Conservation (phyloP, 2,329 filamentous ascomycete species). For the Aureobasidium sp. region DNA sequence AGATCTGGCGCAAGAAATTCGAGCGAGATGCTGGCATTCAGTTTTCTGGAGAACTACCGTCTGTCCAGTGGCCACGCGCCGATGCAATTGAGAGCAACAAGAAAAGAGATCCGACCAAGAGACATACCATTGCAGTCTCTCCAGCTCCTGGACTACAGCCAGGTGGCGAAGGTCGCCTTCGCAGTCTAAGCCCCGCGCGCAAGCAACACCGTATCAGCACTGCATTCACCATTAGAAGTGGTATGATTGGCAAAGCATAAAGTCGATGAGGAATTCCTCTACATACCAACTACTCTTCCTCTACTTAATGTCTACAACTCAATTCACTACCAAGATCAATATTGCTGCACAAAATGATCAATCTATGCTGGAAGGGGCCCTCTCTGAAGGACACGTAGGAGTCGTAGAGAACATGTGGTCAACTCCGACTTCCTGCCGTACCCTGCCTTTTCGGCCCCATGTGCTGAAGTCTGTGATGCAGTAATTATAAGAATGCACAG, state of each 20-base stretch:
- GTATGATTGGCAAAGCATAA: constrained; percentile 4
- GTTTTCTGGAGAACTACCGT: neutral
- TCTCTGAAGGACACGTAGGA: too few species aligned
- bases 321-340: neutral
- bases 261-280: neutral
- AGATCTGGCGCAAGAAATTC: constrained; percentile 17
- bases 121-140: constrained; percentile 1
- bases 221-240: constrained; percentile 6
- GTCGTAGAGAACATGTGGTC: too few species aligned
- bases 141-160: neutral
- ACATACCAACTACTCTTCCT: neutral
- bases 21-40: constrained; percentile 5
- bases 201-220: constrained; percentile 14
- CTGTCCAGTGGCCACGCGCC: neutral
- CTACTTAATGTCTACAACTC: constrained; percentile 2
- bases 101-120: neutral
- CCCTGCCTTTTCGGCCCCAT: too few species aligned
- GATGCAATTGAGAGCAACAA: neutral
- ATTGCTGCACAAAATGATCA: neutral
- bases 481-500: too few species aligned
- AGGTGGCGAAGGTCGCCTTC: neutral
- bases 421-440: too few species aligned
- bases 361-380: neutral
- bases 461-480: too few species aligned
- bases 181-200: neutral